These are phyloP conservation scores for Fraxinus sp. DNA, from an alignment of 305 asterid species.

Conservation along the genomic window DNA sequence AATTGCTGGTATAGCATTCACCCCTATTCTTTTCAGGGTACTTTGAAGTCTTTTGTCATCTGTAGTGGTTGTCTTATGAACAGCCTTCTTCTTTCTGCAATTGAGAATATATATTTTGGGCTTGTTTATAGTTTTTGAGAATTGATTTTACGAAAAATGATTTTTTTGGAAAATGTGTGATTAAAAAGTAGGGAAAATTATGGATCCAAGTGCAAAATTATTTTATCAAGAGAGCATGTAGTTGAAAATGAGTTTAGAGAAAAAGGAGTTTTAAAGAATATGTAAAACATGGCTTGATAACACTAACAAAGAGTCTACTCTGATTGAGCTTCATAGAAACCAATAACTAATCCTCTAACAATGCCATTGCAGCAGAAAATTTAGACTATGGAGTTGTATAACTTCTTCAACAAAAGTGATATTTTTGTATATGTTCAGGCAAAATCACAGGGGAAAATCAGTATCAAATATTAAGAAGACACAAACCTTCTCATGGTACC, in stretches of 20 bases:
- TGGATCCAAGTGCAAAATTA: background rate
- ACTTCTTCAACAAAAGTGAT: background rate
- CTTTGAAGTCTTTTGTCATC: constrained; percentile 86
- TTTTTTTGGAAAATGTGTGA: background rate
- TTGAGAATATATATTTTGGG: background rate
- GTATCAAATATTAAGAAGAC: background rate
- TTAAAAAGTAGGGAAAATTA: background rate
- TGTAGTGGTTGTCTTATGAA: constrained; percentile 75
- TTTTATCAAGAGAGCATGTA: background rate
- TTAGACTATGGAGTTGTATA: background rate
- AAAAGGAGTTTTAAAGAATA: background rate
- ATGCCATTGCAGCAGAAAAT: background rate
- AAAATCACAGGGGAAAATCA: background rate
- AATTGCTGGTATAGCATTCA: constrained; percentile 77
- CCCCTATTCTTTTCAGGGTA: constrained; percentile 82
- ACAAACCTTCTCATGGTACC: constrained; percentile 75
- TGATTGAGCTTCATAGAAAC: background rate
- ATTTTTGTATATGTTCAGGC: background rate
- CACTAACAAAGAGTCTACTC: background rate
- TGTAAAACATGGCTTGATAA: background rate
- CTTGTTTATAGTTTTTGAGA: background rate
- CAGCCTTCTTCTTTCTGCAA: constrained; percentile 84
- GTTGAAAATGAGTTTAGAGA: background rate
- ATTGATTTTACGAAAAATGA: background rate
- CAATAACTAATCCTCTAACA: background rate